Evolutionary conservation across 768 basidiomycete species (phyloP).

Genomic region (Daedaleopsis sinensis): DNA sequence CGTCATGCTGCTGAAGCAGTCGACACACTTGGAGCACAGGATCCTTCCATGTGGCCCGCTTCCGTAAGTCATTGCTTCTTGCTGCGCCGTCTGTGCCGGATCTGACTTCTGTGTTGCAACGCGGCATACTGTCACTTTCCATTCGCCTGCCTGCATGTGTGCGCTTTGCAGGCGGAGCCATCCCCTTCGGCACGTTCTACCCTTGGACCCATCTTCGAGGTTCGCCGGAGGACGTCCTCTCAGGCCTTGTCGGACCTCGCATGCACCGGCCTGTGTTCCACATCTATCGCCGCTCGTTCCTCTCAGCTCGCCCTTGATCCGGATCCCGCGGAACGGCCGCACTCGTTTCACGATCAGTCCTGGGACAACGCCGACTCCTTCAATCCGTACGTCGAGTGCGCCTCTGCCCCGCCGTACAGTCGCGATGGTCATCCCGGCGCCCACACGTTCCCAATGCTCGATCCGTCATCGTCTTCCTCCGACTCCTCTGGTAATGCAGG

Average conservation of each 20-base stretch:
- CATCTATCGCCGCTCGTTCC: slow-evolving; percentile 19
- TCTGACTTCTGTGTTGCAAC: slow-evolving; percentile 14
- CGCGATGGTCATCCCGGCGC: not conserved
- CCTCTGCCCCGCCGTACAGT: not conserved
- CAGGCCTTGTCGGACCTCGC: slow-evolving; percentile 24
- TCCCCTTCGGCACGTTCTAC: slow-evolving; percentile 9
- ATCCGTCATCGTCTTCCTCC: not conserved
- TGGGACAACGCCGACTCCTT: slow-evolving; percentile 12
- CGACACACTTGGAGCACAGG: slow-evolving; percentile 8
- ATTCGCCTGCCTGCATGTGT: slow-evolving; percentile 1
- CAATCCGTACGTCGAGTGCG: slow-evolving; percentile 16
- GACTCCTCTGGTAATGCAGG: not conserved
- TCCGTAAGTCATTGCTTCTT: slow-evolving; percentile 16
- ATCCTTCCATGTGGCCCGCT: slow-evolving; percentile 14
- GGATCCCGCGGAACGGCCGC: slow-evolving; percentile 5
- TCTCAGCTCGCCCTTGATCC: slow-evolving; percentile 15
- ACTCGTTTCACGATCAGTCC: not conserved
- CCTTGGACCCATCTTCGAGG: slow-evolving; percentile 17
- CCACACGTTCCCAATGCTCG: not conserved
- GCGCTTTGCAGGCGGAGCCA: slow-evolving; percentile 10
- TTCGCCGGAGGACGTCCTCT: slow-evolving; percentile 16
- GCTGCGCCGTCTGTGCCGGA: slow-evolving; percentile 8
- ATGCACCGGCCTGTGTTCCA: slow-evolving; percentile 24
- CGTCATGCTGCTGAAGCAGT: slow-evolving; percentile 15
- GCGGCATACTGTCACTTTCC: slow-evolving; percentile 2